Base-by-base conservation (phyloP, 345 rosid genomes). In the Gossypium arboreum region DNA sequence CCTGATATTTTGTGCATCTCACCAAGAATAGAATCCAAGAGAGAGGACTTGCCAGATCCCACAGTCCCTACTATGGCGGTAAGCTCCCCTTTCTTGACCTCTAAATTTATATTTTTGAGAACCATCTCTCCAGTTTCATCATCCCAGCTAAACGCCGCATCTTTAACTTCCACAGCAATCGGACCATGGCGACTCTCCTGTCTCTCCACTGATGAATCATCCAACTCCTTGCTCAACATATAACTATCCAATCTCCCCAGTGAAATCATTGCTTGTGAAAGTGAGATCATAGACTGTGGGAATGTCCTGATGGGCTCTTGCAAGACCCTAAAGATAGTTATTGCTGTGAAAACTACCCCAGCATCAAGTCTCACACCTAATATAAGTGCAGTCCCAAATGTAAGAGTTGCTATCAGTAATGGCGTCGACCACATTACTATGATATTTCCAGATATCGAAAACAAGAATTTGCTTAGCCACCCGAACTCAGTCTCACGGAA, bases 211-310 rank as follows among this genome's bases (percentile, higher is more conserved):
- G 89, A 83, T 59, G 83, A 84, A 34, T 71, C 85, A 20, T 67
- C 82, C 81, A 92, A 75, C 75, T 94, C 98, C 83, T 52, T 86
- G 76, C 98, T 92, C 84, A 84, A 70, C 98, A 94, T 91, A 80
- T 77, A 94, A 34, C 74, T 73, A 77, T 94, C 97, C 75, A 94
- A 79, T 79, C 98, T 88, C 15, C 76, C 95, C 1, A 94, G 75
- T 50, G 98, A 94, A 59, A 94, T 84, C 97, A 87, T 85, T 15
- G 98, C 98, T 77, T 94, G 98, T 0, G 98, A 94, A 73, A 94
- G 81, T 10, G 97, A 88, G 79, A 94, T 94, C 98, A 94, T 83
- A 24, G 97, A 90, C 80, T 92, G 95, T 0, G 98, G 98, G 83
- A 94, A 91, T n/a, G 79, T 71, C 81, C 98, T 86, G 50, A 94